phyloP scores from a whole-genome alignment of 1,139 yeast genomes.

The Blastobotrys buckinghamii region DNA sequence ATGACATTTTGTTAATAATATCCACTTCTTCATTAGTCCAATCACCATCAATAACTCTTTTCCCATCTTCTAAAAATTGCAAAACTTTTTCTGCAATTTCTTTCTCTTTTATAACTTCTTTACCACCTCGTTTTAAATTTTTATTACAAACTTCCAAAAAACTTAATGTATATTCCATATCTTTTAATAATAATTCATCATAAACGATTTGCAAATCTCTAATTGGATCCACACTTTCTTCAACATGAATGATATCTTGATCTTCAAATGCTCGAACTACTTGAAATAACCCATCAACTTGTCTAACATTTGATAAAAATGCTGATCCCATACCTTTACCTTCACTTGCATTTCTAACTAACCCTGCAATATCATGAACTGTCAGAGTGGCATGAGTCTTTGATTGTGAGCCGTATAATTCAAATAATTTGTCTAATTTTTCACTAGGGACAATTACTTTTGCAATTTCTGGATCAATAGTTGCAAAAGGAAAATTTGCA shows the following conservation, averaged over 20 bases:
- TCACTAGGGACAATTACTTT: conserved; percentile 88
- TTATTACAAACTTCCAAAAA: conserved; percentile 82
- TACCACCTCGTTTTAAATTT: conserved; percentile 46
- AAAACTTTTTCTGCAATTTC: conserved; percentile 69
- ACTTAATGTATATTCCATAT: conserved; percentile 84
- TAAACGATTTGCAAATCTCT: conserved; percentile 85
- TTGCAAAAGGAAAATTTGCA: conserved; percentile 94
- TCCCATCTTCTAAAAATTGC: conserved; percentile 63
- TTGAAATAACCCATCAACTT: conserved; percentile 94
- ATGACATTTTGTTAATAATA: conserved; percentile 75
- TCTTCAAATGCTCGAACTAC: conserved; percentile 94
- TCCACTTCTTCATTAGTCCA: conserved; percentile 91
- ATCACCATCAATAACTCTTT: conserved; percentile 79
- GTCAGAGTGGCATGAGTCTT: conserved; percentile 81
- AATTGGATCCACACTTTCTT: conserved; percentile 69
- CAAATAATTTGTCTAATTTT: conserved; percentile 66
- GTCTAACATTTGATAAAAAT: conserved; percentile 88
- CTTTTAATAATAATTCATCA: conserved; percentile 86
- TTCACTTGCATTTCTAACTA: conserved; percentile 89
- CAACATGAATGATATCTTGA: conserved; percentile 89
- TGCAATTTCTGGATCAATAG: conserved; percentile 97
- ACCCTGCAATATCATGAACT: conserved; percentile 91
- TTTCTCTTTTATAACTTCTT: conserved; percentile 67
- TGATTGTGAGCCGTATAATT: conserved; percentile 67
- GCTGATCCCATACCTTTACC: conserved; percentile 98